Percentiles rank a stretch among this genome's conserved stretches.
phyloP scores from a whole-genome alignment of 2,329 filamentous ascomycete species.

The Phoma herbarum region DNA sequence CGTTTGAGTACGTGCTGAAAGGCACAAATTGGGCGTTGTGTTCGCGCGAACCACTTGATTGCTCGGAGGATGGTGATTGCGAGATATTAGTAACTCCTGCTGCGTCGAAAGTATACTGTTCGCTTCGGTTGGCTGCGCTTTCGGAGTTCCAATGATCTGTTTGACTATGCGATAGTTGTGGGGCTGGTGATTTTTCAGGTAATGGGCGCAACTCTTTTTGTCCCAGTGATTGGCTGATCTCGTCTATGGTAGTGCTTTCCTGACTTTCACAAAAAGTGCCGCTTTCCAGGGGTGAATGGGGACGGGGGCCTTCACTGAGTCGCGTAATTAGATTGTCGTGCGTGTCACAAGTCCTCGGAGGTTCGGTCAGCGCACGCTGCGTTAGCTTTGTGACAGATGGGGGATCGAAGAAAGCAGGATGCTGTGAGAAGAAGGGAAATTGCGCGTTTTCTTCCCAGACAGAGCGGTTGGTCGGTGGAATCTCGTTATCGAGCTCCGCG shows the following conservation, averaged over 20 bases:
- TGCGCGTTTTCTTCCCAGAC: constrained; percentile 23
- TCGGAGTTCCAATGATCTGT: neutral
- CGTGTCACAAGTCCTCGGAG: neutral
- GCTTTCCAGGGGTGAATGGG: neutral
- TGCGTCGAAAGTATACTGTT: constrained; percentile 1
- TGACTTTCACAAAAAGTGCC: constrained; percentile 1
- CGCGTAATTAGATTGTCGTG: neutral
- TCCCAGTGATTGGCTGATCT: constrained; percentile 5
- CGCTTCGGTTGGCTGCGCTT: neutral
- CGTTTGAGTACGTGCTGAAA: constrained; percentile 24
- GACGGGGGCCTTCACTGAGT: neutral
- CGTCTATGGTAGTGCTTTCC: constrained; percentile 20
- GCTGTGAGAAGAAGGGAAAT: constrained; percentile 25
- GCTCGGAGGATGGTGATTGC: constrained; percentile 10
- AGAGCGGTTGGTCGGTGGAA: constrained; percentile 20
- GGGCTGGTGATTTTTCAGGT: no score
- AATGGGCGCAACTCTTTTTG: neutral
- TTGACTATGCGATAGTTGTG: neutral
- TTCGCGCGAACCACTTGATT: constrained; percentile 21
- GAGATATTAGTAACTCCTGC: constrained; percentile 1
- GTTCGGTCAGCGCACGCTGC: neutral
- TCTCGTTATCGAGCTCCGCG: neutral
- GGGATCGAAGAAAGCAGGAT: constrained; percentile 8
- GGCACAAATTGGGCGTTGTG: constrained; percentile 41
- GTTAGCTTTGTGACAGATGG: neutral